Evolutionary conservation across 805 yeast species (phyloP), one percentile per base, ranked within the genome.

Genomic region (Yarrowia divulgata): DNA sequence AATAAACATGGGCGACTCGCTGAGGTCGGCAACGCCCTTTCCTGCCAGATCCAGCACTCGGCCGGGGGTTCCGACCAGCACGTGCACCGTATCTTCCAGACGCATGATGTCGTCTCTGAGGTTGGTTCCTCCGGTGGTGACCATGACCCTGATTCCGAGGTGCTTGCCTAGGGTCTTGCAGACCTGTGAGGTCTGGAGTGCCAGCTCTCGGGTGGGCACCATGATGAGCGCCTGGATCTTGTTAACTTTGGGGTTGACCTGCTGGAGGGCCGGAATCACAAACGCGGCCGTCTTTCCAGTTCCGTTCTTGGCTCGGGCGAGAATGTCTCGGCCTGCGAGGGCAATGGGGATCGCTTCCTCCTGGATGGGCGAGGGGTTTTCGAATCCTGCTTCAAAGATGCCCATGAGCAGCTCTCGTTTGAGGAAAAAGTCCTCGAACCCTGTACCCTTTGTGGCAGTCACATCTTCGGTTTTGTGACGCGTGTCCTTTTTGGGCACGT

Each of bases 281-380:
- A 95, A 95, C 8, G 99, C 97, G 1, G 98, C 99, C 9, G 99
- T 95, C 78, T 95, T 95, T 75, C 99, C 99, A 0, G 99, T 95
- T 72, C 99, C 99, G 80, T 95, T 95, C 79, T 95, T 95, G 54
- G 99, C 98, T 81, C 99, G 87, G 16, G 99, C 99, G 72, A 95
- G 85, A 71, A 95, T 90, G 79, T 95, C 99, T 81, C 97, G 88
- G 67, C 98, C 98, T 69, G 95, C 89, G 55, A 95, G 84, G 0
- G 98, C 97, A 76, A 92, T 91, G 2, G 99, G 99, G 70, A 95
- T 95, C 8, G 97, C 87, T 79, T 93, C 98, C 80, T 94, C 98
- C 80, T 95, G 99, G 77, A 95, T 93, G 19, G 99, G 99, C 39
- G 97, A 91, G 7, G 99, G 99, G 77, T 90, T 92, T 79, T 95